Percentiles rank a stretch among this genome's conserved stretches.
Conservation (phyloP, 2,329 filamentous ascomycete genomes). For the Clarireedia paspali region DNA sequence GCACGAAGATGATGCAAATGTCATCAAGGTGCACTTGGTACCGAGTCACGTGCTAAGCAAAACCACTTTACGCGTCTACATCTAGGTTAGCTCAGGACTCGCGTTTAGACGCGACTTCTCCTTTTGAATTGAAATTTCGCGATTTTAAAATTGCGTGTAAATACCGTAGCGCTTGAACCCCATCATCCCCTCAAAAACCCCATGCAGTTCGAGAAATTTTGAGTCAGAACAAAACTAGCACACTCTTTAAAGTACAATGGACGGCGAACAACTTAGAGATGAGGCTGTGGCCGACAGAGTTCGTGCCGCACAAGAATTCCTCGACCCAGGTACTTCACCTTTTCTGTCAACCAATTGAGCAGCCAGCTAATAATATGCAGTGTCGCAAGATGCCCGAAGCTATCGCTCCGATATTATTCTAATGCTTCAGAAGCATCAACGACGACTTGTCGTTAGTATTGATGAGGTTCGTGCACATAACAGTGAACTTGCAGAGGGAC, state of each 20-base stretch:
- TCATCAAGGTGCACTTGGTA: not conserved
- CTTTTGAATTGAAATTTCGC: constrained; percentile 7
- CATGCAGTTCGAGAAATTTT: not conserved
- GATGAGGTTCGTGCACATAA: constrained; percentile 90
- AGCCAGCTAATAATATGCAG: constrained; percentile 14
- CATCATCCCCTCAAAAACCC: not conserved
- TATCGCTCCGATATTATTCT: constrained; percentile 84
- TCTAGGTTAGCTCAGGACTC: not conserved
- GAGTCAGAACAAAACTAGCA: not conserved
- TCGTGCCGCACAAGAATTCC: constrained; percentile 81
- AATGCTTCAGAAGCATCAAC: constrained; percentile 62
- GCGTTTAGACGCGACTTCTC: constrained; percentile 5
- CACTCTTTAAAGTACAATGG: constrained; percentile 39
- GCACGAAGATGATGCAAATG: not conserved
- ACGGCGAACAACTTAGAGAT: constrained; percentile 69
- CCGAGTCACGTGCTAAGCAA: not conserved
- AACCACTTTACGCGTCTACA: constrained; percentile 6
- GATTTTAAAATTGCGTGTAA: not conserved
- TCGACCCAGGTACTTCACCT: constrained; percentile 70
- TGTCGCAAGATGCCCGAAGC: constrained; percentile 39
- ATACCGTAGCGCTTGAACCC: not conserved
- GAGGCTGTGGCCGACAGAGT: constrained; percentile 78
- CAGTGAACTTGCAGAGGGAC: constrained; percentile 65
- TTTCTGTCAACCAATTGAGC: constrained; percentile 17
- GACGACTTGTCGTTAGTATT: constrained; percentile 64